Conservation (phyloP, 2,329 filamentous ascomycete species). For the Pseudocercospora vitis region DNA sequence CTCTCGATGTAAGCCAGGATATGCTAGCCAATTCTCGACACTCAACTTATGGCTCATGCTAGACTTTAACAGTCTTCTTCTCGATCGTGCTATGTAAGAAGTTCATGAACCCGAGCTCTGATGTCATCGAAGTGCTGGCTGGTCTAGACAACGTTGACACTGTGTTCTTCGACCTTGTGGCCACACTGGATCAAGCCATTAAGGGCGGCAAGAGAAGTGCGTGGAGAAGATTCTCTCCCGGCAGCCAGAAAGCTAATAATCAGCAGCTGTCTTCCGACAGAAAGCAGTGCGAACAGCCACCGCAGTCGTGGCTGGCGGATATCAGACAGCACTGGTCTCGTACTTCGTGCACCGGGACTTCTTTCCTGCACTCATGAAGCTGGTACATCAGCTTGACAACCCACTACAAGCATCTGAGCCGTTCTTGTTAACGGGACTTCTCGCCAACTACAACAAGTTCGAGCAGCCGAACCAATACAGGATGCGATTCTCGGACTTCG, state of each 20-base stretch:
- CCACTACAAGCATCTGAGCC: slow-evolving; percentile 64
- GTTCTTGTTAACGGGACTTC: slow-evolving; percentile 77
- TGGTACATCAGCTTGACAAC: slow-evolving; percentile 75
- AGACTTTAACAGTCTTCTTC: slow-evolving; percentile 90
- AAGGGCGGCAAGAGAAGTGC: slow-evolving; percentile 70
- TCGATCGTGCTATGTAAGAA: slow-evolving; percentile 79
- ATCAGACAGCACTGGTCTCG: slow-evolving; percentile 88
- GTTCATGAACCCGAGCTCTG: slow-evolving; percentile 92
- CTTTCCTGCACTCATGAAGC: slow-evolving; percentile 94
- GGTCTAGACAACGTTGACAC: slow-evolving; percentile 85
- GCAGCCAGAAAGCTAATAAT: slow-evolving; percentile 6
- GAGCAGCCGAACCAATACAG: slow-evolving; percentile 97
- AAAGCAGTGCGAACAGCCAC: slow-evolving; percentile 80
- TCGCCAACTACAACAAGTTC: slow-evolving; percentile 99
- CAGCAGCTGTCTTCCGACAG: slow-evolving; percentile 67
- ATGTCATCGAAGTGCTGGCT: slow-evolving; percentile 85
- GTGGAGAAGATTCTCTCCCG: slow-evolving; percentile 32
- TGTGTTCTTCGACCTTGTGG: slow-evolving; percentile 85
- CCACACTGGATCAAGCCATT: slow-evolving; percentile 77
- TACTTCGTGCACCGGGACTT: slow-evolving; percentile 94
- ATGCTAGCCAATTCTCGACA: slow-evolving; percentile 7
- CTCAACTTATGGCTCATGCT: slow-evolving; percentile 45
- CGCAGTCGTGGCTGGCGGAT: slow-evolving; percentile 86
- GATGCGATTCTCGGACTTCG: slow-evolving; percentile 87
- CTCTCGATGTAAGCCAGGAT: slow-evolving; percentile 70